Conservation (phyloP, 176 grass and related monocot species). For the Thinopyrum elongatum region DNA sequence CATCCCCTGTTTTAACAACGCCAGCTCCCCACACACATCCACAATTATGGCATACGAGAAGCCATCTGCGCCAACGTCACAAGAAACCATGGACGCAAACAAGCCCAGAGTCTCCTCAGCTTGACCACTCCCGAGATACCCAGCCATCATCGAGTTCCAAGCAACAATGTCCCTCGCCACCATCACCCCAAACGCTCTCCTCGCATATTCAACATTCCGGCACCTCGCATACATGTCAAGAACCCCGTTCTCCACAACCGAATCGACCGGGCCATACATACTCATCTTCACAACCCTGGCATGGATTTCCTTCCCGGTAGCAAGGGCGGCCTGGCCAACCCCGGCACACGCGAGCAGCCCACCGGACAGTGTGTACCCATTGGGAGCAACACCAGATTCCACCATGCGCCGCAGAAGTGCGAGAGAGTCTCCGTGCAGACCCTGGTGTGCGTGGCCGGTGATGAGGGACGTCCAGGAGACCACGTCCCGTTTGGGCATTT, state of each 20-base stretch:
- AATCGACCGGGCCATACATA: constrained; percentile 5
- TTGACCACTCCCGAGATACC: constrained; percentile 26
- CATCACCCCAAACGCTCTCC: constrained; percentile 44
- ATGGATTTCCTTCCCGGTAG: constrained; percentile 52
- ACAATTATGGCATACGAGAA: constrained; percentile 52
- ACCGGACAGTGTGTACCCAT: constrained; percentile 47
- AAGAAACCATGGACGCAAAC: constrained; percentile 37
- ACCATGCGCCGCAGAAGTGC: constrained; percentile 36
- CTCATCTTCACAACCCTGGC: constrained; percentile 41
- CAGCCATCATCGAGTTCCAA: constrained; percentile 64
- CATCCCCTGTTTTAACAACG: constrained; percentile 41
- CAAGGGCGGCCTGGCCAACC: not conserved
- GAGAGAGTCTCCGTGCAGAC: constrained; percentile 4
- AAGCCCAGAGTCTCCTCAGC: constrained; percentile 49
- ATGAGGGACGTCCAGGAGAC: constrained; percentile 66
- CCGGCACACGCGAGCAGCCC: constrained; percentile 40
- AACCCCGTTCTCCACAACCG: constrained; percentile 49
- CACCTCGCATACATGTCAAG: constrained; percentile 57
- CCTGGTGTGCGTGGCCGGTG: constrained; percentile 49
- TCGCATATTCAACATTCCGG: constrained; percentile 1
- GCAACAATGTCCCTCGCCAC: constrained; percentile 31
- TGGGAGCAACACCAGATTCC: constrained; percentile 8
- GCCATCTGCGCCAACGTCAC: constrained; percentile 18
- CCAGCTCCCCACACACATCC: constrained; percentile 47
- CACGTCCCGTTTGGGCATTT: constrained; percentile 46